Evolutionary conservation across 2,329 filamentous ascomycete genomes (phyloP).

Genomic region (Verticillium tricorpus): DNA sequence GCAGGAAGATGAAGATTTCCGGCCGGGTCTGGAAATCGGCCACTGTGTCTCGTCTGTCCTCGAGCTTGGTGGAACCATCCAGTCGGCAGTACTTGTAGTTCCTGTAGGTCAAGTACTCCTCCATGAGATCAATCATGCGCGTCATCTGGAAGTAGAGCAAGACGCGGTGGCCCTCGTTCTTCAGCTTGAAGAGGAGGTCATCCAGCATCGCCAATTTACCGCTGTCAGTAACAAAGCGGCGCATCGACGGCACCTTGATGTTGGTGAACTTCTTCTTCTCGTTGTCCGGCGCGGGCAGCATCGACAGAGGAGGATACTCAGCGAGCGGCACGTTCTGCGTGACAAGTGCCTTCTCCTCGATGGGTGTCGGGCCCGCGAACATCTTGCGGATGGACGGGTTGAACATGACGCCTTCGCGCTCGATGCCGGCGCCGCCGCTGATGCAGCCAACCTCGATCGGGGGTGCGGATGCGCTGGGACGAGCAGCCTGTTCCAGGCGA

Average conservation of each 20-base stretch:
- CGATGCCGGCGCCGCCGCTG: constrained; percentile 58
- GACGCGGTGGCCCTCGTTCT: constrained; percentile 88
- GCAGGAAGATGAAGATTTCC: constrained; percentile 94
- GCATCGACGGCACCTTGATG: constrained; percentile 93
- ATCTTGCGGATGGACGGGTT: constrained; percentile 69
- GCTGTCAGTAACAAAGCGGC: constrained; percentile 93
- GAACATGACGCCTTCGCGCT: constrained; percentile 74
- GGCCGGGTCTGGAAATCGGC: constrained; percentile 92
- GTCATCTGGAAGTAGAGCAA: constrained; percentile 99
- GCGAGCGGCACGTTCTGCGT: constrained; percentile 64
- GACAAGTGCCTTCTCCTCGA: constrained; percentile 72
- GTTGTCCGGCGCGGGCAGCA: constrained; percentile 75
- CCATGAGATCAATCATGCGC: constrained; percentile 98
- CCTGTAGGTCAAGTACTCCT: constrained; percentile 96
- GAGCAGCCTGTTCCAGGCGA: constrained; percentile 75
- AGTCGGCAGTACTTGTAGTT: constrained; percentile 98
- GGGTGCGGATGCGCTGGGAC: constrained; percentile 76
- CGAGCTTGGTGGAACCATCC: constrained; percentile 94
- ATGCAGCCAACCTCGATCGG: constrained; percentile 78
- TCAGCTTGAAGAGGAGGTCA: constrained; percentile 79
- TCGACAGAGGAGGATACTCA: constrained; percentile 56
- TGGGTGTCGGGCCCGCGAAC: constrained; percentile 61
- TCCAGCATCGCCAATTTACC: constrained; percentile 94
- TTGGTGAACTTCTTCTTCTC: constrained; percentile 83
- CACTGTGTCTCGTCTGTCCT: constrained; percentile 94